A percentile compares a stretch with the other conserved stretches of the same genome.
These are phyloP conservation scores for Ampelocalamus luodianensis DNA, from an alignment of 176 grass and related monocot species.

Conservation along the genomic window DNA sequence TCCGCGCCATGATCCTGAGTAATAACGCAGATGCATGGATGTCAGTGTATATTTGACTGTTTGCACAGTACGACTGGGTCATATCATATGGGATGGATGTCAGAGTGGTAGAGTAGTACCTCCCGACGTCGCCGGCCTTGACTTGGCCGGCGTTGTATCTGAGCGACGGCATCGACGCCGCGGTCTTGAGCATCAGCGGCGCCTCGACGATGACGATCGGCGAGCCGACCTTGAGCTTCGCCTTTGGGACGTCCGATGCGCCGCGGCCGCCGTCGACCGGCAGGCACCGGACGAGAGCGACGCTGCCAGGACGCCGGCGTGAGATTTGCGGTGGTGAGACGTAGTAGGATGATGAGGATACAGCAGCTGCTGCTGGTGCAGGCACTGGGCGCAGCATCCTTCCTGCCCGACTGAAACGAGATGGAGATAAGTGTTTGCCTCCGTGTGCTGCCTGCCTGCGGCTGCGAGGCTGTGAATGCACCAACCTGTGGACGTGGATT, in stretches of 20 bases:
- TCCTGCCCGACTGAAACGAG: background rate
- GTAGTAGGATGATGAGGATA: background rate
- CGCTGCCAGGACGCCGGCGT: background rate
- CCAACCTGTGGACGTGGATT: background rate
- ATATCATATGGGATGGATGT: background rate
- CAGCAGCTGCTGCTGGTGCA: background rate
- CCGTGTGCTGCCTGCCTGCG: too few species aligned
- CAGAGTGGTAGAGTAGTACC: conserved; percentile 29
- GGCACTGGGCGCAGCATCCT: conserved; percentile 7
- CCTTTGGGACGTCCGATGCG: background rate
- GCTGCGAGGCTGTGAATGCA: background rate
- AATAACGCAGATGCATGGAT: too few species aligned
- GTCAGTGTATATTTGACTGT: background rate
- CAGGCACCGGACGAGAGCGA: conserved; percentile 35
- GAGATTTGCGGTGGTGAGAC: background rate
- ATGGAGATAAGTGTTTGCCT: background rate
- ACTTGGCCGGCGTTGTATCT: conserved; percentile 64
- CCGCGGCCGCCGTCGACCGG: background rate
- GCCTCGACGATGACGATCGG: conserved; percentile 66
- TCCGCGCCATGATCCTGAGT: conserved; percentile 71
- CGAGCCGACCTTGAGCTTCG: conserved; percentile 63
- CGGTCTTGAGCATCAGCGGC: conserved; percentile 74
- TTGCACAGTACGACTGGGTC: background rate
- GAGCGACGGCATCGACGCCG: conserved; percentile 76
- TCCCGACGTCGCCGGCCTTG: conserved; percentile 82